These are phyloP conservation scores for Quercus wislizeni DNA, from an alignment of 306 rosid genomes.

Conservation along the genomic window DNA sequence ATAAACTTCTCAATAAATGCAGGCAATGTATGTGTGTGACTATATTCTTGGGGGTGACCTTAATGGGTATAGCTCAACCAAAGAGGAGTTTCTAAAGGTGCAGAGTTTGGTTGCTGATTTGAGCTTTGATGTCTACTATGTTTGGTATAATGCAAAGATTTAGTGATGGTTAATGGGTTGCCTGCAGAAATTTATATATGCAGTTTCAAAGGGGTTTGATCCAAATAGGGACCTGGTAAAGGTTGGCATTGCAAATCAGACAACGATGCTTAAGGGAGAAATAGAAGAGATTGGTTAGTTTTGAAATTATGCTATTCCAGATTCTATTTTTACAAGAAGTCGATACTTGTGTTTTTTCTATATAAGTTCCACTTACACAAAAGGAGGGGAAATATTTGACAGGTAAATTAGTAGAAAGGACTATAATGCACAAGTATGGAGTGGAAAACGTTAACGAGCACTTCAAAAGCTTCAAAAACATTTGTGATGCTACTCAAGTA, in stretches of 20 bases:
- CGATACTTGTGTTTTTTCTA: constrained; percentile 6
- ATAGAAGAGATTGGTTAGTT: too few relatives aligned
- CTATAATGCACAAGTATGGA: constrained; percentile 81
- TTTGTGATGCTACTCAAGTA: constrained; percentile 97
- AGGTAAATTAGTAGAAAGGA: constrained; percentile 84
- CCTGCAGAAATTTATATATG: too few relatives aligned
- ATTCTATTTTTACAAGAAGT: not conserved
- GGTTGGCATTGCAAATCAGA: constrained; percentile 89
- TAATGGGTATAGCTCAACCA: too few relatives aligned
- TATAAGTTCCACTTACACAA: constrained; percentile 1
- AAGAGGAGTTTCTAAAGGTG: too few relatives aligned
- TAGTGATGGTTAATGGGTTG: too few relatives aligned
- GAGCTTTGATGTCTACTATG: too few relatives aligned
- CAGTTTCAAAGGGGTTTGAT: constrained; percentile 57
- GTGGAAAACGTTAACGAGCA: constrained; percentile 79
- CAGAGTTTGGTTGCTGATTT: too few relatives aligned
- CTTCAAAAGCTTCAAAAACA: constrained; percentile 90
- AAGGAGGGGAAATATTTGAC: constrained; percentile 9
- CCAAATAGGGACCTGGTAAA: constrained; percentile 70
- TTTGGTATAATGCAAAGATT: too few relatives aligned
- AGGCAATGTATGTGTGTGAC: too few relatives aligned
- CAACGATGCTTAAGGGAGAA: constrained; percentile 63
- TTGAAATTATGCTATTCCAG: not conserved
- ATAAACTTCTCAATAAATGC: too few relatives aligned
- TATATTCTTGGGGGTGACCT: too few relatives aligned